Percentiles rank a stretch among this genome's conserved stretches.
phyloP scores from a whole-genome alignment of 2,329 filamentous ascomycete genomes.

The Ophiostoma sp. region DNA sequence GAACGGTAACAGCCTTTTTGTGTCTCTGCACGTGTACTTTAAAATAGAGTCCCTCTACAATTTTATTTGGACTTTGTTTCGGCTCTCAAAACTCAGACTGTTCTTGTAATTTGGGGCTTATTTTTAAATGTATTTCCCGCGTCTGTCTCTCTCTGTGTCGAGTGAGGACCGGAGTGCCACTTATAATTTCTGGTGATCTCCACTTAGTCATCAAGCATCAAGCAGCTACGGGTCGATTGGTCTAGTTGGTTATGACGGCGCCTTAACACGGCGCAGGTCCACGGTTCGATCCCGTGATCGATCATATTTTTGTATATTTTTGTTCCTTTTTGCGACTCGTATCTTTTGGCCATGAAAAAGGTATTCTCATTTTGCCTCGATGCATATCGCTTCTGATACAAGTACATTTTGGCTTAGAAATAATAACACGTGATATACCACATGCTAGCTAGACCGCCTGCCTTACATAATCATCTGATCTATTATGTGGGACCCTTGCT shows the following conservation, averaged over 20 bases:
- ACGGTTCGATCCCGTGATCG: constrained; percentile 23
- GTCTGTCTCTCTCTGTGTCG: neutral
- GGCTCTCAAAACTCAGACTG: neutral
- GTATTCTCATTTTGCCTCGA: too few relatives aligned
- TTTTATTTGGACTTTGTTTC: neutral
- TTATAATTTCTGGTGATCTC: neutral
- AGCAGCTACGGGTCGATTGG: constrained; percentile 18
- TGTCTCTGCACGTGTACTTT: neutral
- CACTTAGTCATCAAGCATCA: constrained; percentile 6
- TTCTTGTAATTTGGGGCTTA: neutral
- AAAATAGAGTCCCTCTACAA: neutral
- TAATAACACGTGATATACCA: neutral
- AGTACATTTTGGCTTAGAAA: neutral
- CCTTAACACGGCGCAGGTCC: constrained; percentile 24
- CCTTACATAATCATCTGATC: neutral
- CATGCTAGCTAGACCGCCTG: neutral
- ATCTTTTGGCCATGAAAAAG: neutral
- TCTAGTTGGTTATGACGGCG: constrained; percentile 25
- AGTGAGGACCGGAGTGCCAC: neutral
- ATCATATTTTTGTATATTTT: constrained; percentile 4
- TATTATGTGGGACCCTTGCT: neutral
- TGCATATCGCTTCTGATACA: neutral
- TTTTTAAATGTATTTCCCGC: neutral
- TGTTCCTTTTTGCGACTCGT: neutral
- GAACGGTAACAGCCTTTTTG: neutral